These are phyloP conservation scores for Malassezia sp. DNA, from an alignment of 1,284 basidiomycete genomes.

Conservation along the genomic window DNA sequence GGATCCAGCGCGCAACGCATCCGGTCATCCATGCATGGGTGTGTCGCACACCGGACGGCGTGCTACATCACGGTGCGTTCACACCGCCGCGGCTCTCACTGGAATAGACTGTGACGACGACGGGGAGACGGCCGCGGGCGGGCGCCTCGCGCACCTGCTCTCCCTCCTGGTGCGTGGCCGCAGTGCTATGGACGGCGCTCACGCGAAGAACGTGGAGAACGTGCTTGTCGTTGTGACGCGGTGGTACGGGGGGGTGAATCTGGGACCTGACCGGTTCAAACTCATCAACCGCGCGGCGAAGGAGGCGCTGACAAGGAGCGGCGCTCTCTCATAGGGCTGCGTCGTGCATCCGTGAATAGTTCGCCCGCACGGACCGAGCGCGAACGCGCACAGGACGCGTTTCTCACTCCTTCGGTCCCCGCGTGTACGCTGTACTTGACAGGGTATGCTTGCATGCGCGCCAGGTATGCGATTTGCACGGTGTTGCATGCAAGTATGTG, in stretches of 20 bases:
- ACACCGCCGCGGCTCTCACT: slow-evolving; percentile 2
- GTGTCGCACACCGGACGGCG: slow-evolving; percentile 25
- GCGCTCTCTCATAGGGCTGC: too few species aligned
- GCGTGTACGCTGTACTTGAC: too few species aligned
- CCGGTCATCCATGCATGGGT: slow-evolving; percentile 46
- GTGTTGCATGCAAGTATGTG: too few species aligned
- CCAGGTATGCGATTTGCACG: too few species aligned
- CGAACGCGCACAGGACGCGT: too few species aligned
- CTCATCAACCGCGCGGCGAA: slow-evolving; percentile 39
- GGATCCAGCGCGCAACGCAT: slow-evolving; percentile 39
- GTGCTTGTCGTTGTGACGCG: slow-evolving; percentile 42
- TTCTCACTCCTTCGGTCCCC: too few species aligned
- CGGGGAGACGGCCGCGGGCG: slow-evolving; percentile 46
- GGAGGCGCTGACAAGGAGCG: slow-evolving; percentile 37
- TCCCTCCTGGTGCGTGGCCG: slow-evolving; percentile 27
- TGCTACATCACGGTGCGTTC: slow-evolving; percentile 32
- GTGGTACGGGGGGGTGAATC: slow-evolving; percentile 40
- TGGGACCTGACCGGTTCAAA: slow-evolving; percentile 44
- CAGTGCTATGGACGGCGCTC: too few species aligned
- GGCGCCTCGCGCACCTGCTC: slow-evolving; percentile 44
- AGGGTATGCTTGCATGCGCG: too few species aligned
- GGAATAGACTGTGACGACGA: slow-evolving; percentile 40
- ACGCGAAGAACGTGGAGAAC: slow-evolving; percentile 24
- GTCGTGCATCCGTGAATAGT: too few species aligned
- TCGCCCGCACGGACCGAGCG: too few species aligned